Evolutionary conservation across 1,139 yeast genomes (phyloP).

Genomic region (Protomyces inundatus): DNA sequence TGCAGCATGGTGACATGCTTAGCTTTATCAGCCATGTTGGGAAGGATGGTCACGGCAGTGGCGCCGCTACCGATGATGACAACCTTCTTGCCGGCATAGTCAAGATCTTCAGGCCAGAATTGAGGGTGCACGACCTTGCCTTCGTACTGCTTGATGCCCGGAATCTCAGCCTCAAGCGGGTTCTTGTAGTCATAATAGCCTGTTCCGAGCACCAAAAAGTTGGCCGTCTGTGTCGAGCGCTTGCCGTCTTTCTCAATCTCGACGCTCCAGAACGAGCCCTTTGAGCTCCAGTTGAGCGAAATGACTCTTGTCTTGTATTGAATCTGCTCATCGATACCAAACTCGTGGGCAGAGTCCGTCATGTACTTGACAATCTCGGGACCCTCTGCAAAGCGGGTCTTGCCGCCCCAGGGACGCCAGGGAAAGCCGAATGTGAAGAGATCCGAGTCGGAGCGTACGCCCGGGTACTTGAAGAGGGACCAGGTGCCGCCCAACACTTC

Average conservation of each 20-base stretch:
- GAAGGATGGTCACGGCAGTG: slow-evolving; percentile 47
- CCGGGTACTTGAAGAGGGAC: slow-evolving; percentile 44
- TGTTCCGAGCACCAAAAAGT: slow-evolving; percentile 44
- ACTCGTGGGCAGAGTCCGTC: slow-evolving; percentile 37
- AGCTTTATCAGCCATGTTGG: slow-evolving; percentile 46
- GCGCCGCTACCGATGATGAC: slow-evolving; percentile 46
- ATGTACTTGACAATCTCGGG: slow-evolving; percentile 45
- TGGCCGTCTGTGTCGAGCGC: slow-evolving; percentile 34
- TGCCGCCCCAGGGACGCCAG: slow-evolving; percentile 43
- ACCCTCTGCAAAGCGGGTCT: slow-evolving; percentile 46
- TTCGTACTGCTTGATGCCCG: slow-evolving; percentile 41
- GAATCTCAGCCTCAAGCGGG: slow-evolving; percentile 42
- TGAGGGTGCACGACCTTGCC: slow-evolving; percentile 45
- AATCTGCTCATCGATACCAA: slow-evolving; percentile 42
- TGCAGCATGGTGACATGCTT: slow-evolving; percentile 46
- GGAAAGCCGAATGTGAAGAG: slow-evolving; percentile 47
- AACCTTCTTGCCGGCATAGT: slow-evolving; percentile 43
- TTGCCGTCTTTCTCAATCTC: slow-evolving; percentile 33
- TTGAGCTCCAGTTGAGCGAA: slow-evolving; percentile 39
- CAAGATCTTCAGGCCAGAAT: slow-evolving; percentile 43
- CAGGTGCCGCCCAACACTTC: slow-evolving; percentile 45
- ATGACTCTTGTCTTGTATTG: slow-evolving; percentile 35
- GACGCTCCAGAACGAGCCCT: slow-evolving; percentile 40
- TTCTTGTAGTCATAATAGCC: slow-evolving; percentile 37
- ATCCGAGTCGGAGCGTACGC: slow-evolving; percentile 23